Evolutionary conservation across 1,284 basidiomycete genomes (phyloP).

Genomic region (Gomphus bonarii): DNA sequence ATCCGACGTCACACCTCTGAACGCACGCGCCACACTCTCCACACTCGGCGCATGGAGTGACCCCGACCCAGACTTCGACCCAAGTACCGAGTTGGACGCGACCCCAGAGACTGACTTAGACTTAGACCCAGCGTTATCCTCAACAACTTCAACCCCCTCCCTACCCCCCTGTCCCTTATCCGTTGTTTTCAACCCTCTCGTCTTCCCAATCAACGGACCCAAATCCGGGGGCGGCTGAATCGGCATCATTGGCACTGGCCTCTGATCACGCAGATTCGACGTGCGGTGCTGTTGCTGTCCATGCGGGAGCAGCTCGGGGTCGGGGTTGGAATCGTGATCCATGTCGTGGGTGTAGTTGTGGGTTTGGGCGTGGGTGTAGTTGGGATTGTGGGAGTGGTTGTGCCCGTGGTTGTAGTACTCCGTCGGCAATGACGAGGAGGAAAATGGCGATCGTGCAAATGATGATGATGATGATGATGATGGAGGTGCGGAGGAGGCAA

Average conservation of each 20-base stretch:
- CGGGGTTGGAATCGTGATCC: neutral
- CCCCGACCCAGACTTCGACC: too few species aligned
- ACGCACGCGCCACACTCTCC: neutral
- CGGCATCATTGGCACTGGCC: too few species aligned
- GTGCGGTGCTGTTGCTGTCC: neutral
- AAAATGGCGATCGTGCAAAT: too few species aligned
- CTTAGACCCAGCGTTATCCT: too few species aligned
- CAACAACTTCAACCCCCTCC: neutral
- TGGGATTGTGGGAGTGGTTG: too few species aligned
- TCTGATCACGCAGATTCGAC: neutral
- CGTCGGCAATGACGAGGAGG: too few species aligned
- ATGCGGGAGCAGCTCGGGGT: neutral
- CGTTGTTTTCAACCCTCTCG: slow-evolving; percentile 43
- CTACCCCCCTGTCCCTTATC: neutral
- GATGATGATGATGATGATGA: too few species aligned
- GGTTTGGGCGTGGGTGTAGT: too few species aligned
- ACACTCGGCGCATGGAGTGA: neutral
- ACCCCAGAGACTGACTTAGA: too few species aligned
- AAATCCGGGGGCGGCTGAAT: slow-evolving; percentile 32
- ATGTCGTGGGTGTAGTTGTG: too few species aligned
- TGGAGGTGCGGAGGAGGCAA: slow-evolving; percentile 29
- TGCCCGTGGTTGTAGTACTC: too few species aligned
- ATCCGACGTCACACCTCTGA: neutral
- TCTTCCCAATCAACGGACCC: slow-evolving; percentile 58
- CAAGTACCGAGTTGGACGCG: too few species aligned